phyloP scores from a whole-genome alignment of 1,284 basidiomycete species.

The Binderoboletus segoi region DNA sequence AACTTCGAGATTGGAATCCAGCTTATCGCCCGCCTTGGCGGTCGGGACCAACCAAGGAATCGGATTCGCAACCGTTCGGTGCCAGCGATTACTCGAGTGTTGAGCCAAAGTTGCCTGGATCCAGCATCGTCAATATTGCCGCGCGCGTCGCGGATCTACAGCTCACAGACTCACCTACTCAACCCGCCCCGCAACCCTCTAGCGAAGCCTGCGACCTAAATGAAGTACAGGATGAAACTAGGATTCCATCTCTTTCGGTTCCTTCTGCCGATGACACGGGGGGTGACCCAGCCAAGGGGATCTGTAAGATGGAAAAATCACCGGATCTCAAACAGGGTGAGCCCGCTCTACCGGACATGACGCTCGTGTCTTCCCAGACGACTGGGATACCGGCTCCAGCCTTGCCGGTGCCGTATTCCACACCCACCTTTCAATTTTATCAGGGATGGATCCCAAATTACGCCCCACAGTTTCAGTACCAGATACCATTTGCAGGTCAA shows the following conservation, averaged over 20 bases:
- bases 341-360: slow-evolving; percentile 10
- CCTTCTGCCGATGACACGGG: slow-evolving; percentile 1
- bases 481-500: slow-evolving; percentile 48
- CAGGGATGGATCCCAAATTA: slow-evolving; percentile 59
- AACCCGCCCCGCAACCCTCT: neutral
- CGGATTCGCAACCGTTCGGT: slow-evolving; percentile 23
- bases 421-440: slow-evolving; percentile 50
- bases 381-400: slow-evolving; percentile 31
- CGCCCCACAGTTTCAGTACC: slow-evolving; percentile 52
- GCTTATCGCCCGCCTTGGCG: slow-evolving; percentile 46
- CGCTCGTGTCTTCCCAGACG: slow-evolving; percentile 21
- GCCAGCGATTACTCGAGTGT: slow-evolving; percentile 10
- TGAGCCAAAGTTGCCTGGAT: slow-evolving; percentile 14
- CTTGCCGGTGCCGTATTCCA: slow-evolving; percentile 41
- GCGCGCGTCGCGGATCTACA: slow-evolving; percentile 12
- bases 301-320: neutral
- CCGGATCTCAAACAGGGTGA: slow-evolving; percentile 15
- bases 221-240: slow-evolving; percentile 20
- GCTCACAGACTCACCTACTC: slow-evolving; percentile 4
- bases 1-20: slow-evolving; percentile 62
- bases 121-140: slow-evolving; percentile 6
- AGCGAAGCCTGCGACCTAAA: slow-evolving; percentile 19
- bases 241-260: neutral
- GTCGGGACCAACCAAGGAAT: slow-evolving; percentile 37
- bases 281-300: slow-evolving; percentile 8